These are phyloP conservation scores for Petasospora fabianii DNA, from an alignment of 1,139 yeast genomes.

Conservation along the genomic window DNA sequence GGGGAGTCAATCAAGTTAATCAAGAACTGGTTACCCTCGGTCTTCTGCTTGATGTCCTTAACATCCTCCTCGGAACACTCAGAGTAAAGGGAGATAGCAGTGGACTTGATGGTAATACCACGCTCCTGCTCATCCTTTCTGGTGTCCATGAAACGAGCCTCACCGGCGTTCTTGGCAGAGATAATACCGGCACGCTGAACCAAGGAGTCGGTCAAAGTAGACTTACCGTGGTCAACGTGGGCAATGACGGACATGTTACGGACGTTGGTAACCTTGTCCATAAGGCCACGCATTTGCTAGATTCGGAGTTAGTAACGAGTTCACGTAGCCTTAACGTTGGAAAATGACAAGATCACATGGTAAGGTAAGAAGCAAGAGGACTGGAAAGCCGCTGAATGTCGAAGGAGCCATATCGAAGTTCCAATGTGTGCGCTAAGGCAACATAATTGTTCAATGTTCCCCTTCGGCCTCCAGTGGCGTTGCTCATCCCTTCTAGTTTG, in stretches of 20 bases:
- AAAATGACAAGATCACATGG: too few species aligned
- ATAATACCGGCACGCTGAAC: constrained; percentile 99
- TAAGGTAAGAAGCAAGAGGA: too few species aligned
- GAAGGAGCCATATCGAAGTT: too few species aligned
- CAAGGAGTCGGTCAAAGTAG: constrained; percentile 97
- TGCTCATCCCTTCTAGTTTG: neutral
- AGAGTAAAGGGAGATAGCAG: constrained; percentile 95
- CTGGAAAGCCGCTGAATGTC: too few species aligned
- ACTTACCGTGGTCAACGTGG: constrained; percentile 99
- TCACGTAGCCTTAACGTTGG: too few species aligned
- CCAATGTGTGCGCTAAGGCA: too few species aligned
- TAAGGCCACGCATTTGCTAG: constrained; percentile 89
- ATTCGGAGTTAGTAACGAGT: constrained; percentile 18
- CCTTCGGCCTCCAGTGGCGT: neutral
- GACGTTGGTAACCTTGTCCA: constrained; percentile 99
- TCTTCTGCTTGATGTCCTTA: constrained; percentile 94
- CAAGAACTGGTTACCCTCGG: constrained; percentile 91
- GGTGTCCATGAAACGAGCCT: constrained; percentile 99
- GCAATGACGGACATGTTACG: constrained; percentile 99
- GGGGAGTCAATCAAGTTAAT: constrained; percentile 99
- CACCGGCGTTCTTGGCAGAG: constrained; percentile 96
- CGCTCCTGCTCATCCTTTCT: constrained; percentile 99
- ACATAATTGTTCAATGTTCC: too few species aligned
- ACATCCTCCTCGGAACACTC: constrained; percentile 87
- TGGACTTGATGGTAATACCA: constrained; percentile 99